Conservation (phyloP, 805 yeast genomes). For the Candida anglica region DNA sequence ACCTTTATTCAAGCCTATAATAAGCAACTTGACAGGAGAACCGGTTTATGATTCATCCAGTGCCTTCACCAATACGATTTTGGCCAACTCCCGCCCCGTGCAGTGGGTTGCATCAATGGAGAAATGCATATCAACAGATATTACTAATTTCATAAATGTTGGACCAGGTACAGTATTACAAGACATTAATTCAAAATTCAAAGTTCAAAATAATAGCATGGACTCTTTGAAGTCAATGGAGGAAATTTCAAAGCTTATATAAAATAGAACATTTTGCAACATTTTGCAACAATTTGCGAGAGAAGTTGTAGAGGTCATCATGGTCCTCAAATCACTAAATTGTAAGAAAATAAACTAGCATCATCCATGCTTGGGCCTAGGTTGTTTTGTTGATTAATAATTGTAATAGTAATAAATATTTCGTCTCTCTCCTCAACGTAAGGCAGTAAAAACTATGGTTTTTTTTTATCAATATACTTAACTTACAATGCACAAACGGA, state of each 20-base stretch:
- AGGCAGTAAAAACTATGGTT: no score
- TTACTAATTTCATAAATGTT: conserved; percentile 21
- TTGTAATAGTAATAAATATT: background rate
- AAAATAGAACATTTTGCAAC: no score
- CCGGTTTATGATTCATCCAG: conserved; percentile 6
- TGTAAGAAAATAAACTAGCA: no score
- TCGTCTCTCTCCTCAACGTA: background rate
- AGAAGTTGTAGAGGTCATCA: no score
- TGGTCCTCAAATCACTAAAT: no score
- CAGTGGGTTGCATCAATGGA: conserved; percentile 37
- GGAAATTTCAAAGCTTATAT: background rate
- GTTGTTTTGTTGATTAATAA: background rate
- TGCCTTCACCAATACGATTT: conserved; percentile 29
- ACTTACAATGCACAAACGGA: no score
- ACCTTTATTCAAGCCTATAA: conserved; percentile 14
- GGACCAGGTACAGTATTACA: conserved; percentile 40
- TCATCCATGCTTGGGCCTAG: no score
- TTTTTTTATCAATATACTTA: no score
- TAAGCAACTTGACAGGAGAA: conserved; percentile 34
- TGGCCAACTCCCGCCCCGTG: conserved; percentile 42
- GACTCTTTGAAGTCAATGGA: conserved; percentile 6
- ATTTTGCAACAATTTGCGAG: no score
- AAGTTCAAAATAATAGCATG: conserved; percentile 6
- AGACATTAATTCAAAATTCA: conserved; percentile 15
- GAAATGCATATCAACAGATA: conserved; percentile 10